These are phyloP conservation scores for Lathyrus oleraceus DNA, from an alignment of 306 rosid genomes.

Conservation along the genomic window DNA sequence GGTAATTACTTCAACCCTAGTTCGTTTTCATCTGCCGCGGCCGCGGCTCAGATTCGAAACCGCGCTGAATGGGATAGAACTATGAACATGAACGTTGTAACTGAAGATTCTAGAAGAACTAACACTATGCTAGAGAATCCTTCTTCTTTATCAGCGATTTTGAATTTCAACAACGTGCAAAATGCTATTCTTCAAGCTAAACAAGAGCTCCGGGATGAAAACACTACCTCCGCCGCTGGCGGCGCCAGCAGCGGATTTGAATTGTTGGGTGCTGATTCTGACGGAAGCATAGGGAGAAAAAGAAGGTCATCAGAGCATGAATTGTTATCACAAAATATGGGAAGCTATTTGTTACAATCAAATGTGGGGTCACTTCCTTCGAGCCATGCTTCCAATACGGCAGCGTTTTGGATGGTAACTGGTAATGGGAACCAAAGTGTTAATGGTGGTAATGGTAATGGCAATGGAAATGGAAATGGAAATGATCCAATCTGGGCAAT, in stretches of 20 bases:
- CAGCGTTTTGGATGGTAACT: constrained; percentile 73
- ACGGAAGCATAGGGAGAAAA: constrained; percentile 52
- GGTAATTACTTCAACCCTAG: constrained; percentile 57
- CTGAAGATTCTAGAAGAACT: constrained; percentile 54
- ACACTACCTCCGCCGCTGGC: not conserved
- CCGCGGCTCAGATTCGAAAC: constrained; percentile 41
- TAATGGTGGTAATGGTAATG: not conserved
- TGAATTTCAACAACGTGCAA: constrained; percentile 61
- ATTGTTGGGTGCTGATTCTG: constrained; percentile 40
- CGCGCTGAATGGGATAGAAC: constrained; percentile 54
- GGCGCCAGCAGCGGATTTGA: constrained; percentile 35
- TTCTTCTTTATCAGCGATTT: constrained; percentile 51
- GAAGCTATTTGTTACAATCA: constrained; percentile 70
- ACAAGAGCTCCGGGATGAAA: constrained; percentile 53
- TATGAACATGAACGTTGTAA: constrained; percentile 26
- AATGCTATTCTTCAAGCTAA: constrained; percentile 54
- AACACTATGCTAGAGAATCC: constrained; percentile 25
- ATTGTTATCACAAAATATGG: constrained; percentile 51
- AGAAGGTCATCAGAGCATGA: constrained; percentile 69
- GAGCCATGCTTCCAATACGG: constrained; percentile 59
- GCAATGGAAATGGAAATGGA: constrained; percentile 24
- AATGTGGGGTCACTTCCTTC: constrained; percentile 71
- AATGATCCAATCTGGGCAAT: constrained; percentile 49
- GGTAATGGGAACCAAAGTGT: constrained; percentile 48
- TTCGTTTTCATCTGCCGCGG: constrained; percentile 32